Evolutionary conservation across 371 early-diverging fungal species (phyloP).

Genomic region (Batrachochytrium dendrobatidis): DNA sequence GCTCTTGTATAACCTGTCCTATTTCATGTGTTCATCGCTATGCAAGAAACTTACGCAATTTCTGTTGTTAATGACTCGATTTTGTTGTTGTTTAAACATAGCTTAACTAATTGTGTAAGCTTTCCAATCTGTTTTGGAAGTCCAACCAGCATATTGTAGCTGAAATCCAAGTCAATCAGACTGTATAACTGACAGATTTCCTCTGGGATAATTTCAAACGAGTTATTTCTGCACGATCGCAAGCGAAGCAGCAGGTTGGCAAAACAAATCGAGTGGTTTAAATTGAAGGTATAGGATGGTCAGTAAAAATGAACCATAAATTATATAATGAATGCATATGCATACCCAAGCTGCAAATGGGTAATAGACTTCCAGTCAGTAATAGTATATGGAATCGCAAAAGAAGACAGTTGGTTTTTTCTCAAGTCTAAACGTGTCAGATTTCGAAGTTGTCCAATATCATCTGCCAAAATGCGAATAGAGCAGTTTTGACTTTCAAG

Average conservation of each 20-base stretch:
- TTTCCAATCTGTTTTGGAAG: constrained; percentile 62
- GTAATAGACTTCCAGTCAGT: constrained; percentile 17
- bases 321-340: not conserved
- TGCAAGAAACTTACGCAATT: constrained; percentile 36
- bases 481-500: constrained; percentile 36
- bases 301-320: no score
- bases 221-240: constrained; percentile 43
- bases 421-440: constrained; percentile 31
- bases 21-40: no score
- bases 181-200: constrained; percentile 56
- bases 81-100: constrained; percentile 39
- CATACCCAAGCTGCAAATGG: constrained; percentile 31
- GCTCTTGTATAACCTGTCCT: no score
- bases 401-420: constrained; percentile 36
- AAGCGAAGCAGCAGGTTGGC: not conserved
- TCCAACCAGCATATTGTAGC: constrained; percentile 46
- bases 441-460: constrained; percentile 30
- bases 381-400: constrained; percentile 34
- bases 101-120: constrained; percentile 37
- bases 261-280: no score
- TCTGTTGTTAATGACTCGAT: constrained; percentile 29
- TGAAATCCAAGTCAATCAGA: constrained; percentile 49
- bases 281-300: no score
- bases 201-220: constrained; percentile 48
- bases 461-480: constrained; percentile 27